Percentiles rank a stretch among this genome's conserved stretches.
Conservation (phyloP, 164 flowering plant genomes). For the Hamamelis virginiana region DNA sequence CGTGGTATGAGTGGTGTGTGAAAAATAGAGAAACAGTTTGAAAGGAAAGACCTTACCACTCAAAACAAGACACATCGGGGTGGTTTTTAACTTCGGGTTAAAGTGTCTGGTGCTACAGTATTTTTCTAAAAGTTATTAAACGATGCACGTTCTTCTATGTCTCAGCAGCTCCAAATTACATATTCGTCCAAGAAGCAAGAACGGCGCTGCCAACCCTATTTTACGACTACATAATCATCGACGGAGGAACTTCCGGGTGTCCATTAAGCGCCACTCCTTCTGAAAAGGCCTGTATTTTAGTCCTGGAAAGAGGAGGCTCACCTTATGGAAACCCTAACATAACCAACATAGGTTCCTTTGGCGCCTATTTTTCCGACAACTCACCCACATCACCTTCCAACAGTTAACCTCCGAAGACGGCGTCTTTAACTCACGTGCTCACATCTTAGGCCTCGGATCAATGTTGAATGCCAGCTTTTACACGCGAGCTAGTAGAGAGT, state of each 20-base stretch:
- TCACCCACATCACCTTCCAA: slow-evolving; percentile 60
- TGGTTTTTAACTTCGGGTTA: too few species aligned
- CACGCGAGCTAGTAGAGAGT: slow-evolving; percentile 45
- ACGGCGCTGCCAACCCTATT: slow-evolving; percentile 35
- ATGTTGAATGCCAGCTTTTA: slow-evolving; percentile 81
- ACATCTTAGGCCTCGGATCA: slow-evolving; percentile 76
- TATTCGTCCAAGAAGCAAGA: slow-evolving; percentile 59
- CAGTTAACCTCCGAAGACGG: slow-evolving; percentile 74
- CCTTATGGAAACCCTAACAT: slow-evolving; percentile 63
- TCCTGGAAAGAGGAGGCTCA: slow-evolving; percentile 77
- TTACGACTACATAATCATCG: slow-evolving; percentile 77
- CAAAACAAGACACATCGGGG: too few species aligned
- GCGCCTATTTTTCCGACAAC: slow-evolving; percentile 33
- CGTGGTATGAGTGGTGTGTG: too few species aligned
- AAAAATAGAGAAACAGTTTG: too few species aligned
- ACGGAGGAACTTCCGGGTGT: slow-evolving; percentile 89
- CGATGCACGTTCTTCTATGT: background rate
- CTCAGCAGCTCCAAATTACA: slow-evolving; percentile 54
- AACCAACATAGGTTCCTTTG: slow-evolving; percentile 38
- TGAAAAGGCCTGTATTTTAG: slow-evolving; percentile 40
- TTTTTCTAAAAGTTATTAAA: too few species aligned
- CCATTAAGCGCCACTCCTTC: slow-evolving; percentile 85
- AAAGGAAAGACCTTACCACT: too few species aligned
- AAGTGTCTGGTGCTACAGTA: too few species aligned
- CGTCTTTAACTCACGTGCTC: slow-evolving; percentile 58